Evolutionary conservation across 2,329 filamentous ascomycete species (phyloP).

Genomic region (Fusarium irregulare): DNA sequence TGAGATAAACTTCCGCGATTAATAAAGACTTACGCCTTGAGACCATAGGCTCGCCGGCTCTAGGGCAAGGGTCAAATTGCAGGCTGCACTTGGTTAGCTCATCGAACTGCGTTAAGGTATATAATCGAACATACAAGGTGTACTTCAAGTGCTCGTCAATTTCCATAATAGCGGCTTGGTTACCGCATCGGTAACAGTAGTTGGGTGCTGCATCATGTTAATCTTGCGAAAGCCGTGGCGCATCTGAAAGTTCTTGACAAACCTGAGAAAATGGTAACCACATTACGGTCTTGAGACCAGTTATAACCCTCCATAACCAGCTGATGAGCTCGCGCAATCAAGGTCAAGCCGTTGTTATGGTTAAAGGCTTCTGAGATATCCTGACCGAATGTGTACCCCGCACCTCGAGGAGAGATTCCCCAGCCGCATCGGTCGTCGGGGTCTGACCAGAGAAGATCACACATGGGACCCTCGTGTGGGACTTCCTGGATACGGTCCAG

Average conservation of each 20-base stretch:
- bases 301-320: constrained; percentile 99
- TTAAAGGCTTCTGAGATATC: constrained; percentile 99
- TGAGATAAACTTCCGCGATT: background rate
- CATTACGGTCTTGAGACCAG: constrained; percentile 98
- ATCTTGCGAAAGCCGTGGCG: background rate
- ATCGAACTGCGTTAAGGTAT: background rate
- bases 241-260: constrained; percentile 38
- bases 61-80: constrained; percentile 98
- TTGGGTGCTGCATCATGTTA: constrained; percentile 71
- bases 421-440: constrained; percentile 96
- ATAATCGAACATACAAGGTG: constrained; percentile 81
- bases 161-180: constrained; percentile 99
- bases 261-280: constrained; percentile 99
- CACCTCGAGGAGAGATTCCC: constrained; percentile 94
- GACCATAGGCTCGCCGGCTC: constrained; percentile 98
- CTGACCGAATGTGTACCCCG: constrained; percentile 94
- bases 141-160: constrained; percentile 99
- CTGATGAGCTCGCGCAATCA: constrained; percentile 96
- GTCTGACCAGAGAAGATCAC: constrained; percentile 97
- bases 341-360: constrained; percentile 96
- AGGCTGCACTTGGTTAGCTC: constrained; percentile 70
- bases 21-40: constrained; percentile 75
- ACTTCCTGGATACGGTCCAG: constrained; percentile 98
- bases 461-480: constrained; percentile 98
- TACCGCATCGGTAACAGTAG: constrained; percentile 99